Conservation (phyloP, 176 grass and related monocot species). For the Oryza rufipogon region DNA sequence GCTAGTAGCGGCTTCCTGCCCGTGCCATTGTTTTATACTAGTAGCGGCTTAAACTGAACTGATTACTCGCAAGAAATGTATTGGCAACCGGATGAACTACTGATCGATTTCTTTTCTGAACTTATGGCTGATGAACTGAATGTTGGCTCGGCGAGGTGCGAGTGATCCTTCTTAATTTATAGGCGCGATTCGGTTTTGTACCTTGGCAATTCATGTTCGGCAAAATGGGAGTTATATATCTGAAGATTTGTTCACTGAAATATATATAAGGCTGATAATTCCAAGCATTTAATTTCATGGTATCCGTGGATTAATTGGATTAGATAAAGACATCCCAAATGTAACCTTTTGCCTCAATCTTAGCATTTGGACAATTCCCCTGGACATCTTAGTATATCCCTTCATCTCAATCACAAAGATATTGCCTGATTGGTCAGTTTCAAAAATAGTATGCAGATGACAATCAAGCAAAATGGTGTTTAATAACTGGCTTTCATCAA, state of each 20-base stretch:
- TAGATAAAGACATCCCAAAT: background rate
- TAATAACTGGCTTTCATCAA: no score
- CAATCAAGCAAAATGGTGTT: no score
- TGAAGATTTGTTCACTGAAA: background rate
- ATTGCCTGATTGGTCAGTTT: no score
- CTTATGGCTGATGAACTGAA: background rate
- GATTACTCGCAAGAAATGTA: background rate
- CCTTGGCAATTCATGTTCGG: background rate
- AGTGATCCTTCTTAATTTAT: background rate
- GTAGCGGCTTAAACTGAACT: background rate
- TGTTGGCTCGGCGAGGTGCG: background rate
- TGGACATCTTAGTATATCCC: no score
- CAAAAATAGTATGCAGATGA: no score
- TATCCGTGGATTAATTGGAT: background rate
- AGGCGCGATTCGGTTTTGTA: background rate
- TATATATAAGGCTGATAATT: background rate
- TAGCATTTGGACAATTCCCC: no score
- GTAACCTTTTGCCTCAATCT: no score
- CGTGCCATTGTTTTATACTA: background rate
- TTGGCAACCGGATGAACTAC: background rate
- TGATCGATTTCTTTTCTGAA: background rate
- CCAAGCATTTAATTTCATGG: background rate
- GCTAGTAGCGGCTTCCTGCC: no score
- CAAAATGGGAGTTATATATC: background rate
- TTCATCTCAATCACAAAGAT: no score